A percentile compares a stretch with the other conserved stretches of the same genome.
Evolutionary conservation across 768 basidiomycete genomes (phyloP).

Genomic region (Boletellus ananas): DNA sequence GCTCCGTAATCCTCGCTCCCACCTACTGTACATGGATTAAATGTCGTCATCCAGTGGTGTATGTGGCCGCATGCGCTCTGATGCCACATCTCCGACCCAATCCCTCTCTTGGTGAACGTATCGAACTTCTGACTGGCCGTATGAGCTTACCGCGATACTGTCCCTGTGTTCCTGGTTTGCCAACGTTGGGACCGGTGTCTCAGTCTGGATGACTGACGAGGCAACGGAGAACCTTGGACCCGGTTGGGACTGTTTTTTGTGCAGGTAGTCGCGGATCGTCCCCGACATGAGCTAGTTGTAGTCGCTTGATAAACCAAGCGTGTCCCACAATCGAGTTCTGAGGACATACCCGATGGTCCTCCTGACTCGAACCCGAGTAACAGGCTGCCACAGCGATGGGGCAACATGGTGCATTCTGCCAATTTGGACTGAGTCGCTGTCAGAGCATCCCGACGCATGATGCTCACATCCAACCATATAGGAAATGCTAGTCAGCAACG

Average conservation of each 20-base stretch:
- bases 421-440: slow-evolving; percentile 2
- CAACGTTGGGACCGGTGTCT: slow-evolving; percentile 28
- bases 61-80: slow-evolving; percentile 34
- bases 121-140: slow-evolving; percentile 24
- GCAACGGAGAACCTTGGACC: slow-evolving; percentile 19
- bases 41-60: slow-evolving; percentile 39
- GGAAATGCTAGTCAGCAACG: slow-evolving; percentile 60
- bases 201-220: slow-evolving; percentile 26
- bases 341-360: slow-evolving; percentile 68
- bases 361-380: slow-evolving; percentile 77
- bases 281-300: slow-evolving; percentile 53
- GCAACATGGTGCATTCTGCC: slow-evolving; percentile 76
- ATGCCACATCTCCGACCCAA: slow-evolving; percentile 35
- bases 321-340: background rate
- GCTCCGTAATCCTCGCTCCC: background rate
- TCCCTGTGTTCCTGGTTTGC: slow-evolving; percentile 30
- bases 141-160: slow-evolving; percentile 27
- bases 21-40: slow-evolving; percentile 24
- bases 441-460: background rate
- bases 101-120: slow-evolving; percentile 29
- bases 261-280: slow-evolving; percentile 66
- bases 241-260: slow-evolving; percentile 43
- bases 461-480: slow-evolving; percentile 72
- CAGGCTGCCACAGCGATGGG: slow-evolving; percentile 76
- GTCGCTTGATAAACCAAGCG: slow-evolving; percentile 2